Evolutionary conservation across 164 flowering plant species (phyloP).

Genomic region (Berberis thunbergii): DNA sequence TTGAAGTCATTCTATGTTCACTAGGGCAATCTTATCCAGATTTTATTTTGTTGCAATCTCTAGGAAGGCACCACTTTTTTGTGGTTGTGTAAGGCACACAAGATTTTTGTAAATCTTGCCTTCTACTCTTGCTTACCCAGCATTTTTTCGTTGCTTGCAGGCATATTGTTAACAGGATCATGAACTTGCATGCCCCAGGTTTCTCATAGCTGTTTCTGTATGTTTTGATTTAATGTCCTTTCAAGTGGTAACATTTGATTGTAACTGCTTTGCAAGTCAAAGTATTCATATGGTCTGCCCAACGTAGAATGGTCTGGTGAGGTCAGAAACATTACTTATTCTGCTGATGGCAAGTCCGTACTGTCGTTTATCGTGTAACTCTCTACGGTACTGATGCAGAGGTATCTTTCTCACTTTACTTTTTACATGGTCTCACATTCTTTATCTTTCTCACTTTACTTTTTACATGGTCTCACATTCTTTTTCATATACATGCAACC

Average conservation of each 20-base stretch:
- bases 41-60: too few species aligned
- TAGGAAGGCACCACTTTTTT: too few species aligned
- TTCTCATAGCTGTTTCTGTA: background rate
- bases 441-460: background rate
- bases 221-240: background rate
- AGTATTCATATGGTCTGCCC: constrained; percentile 1
- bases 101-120: too few species aligned
- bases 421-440: background rate
- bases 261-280: background rate
- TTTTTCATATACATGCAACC: background rate
- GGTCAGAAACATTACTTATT: constrained; percentile 65
- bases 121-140: background rate
- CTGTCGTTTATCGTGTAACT: constrained; percentile 88
- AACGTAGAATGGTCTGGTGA: constrained; percentile 93
- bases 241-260: background rate
- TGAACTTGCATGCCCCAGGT: constrained; percentile 7
- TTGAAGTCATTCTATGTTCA: too few species aligned
- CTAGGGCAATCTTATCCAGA: too few species aligned
- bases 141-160: background rate
- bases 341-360: constrained; percentile 80
- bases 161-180: constrained; percentile 1
- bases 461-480: background rate
- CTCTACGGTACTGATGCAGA: constrained; percentile 83
- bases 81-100: too few species aligned
- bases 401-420: constrained; percentile 25